These are phyloP conservation scores for Chaetomium strumarium DNA, from an alignment of 2,329 filamentous ascomycete genomes.

Conservation along the genomic window DNA sequence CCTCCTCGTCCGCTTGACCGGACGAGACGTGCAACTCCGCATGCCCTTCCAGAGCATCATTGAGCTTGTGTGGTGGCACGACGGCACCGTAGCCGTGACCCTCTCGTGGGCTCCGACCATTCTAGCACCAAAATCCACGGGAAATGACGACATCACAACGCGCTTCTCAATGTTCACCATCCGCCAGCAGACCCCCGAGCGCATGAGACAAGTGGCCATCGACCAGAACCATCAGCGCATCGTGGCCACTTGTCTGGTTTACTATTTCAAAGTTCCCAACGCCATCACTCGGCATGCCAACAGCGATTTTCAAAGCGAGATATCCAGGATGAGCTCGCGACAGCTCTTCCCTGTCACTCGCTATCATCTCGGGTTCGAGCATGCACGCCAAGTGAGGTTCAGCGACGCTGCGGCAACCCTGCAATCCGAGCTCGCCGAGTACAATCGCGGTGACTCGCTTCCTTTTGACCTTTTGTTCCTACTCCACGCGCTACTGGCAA, in stretches of 20 bases:
- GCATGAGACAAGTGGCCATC: slow-evolving; percentile 12
- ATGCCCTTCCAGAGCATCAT: slow-evolving; percentile 45
- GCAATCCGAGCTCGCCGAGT: slow-evolving; percentile 27
- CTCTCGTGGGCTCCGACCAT: slow-evolving; percentile 46
- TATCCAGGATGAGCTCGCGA: slow-evolving; percentile 17
- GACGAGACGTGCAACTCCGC: slow-evolving; percentile 35
- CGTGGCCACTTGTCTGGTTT: slow-evolving; percentile 31
- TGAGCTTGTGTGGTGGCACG: slow-evolving; percentile 36
- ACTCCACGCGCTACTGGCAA: slow-evolving; percentile 56
- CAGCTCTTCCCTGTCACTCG: slow-evolving; percentile 16
- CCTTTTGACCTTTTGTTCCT: slow-evolving; percentile 56
- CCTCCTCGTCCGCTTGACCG: slow-evolving; percentile 35
- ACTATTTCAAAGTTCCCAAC: slow-evolving; percentile 14
- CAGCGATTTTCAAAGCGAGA: slow-evolving; percentile 26
- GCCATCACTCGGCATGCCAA: not conserved
- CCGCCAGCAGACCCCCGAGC: not conserved
- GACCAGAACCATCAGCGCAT: slow-evolving; percentile 21
- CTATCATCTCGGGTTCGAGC: not conserved
- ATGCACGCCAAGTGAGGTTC: not conserved
- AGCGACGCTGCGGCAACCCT: slow-evolving; percentile 28
- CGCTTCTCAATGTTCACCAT: not conserved
- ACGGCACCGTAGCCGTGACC: slow-evolving; percentile 42
- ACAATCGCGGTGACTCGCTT: slow-evolving; percentile 30
- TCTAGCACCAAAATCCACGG: slow-evolving; percentile 7
- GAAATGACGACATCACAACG: not conserved